These are phyloP conservation scores for Cutaneotrichosporon sp. DNA, from an alignment of 1,284 basidiomycete species.

Conservation along the genomic window DNA sequence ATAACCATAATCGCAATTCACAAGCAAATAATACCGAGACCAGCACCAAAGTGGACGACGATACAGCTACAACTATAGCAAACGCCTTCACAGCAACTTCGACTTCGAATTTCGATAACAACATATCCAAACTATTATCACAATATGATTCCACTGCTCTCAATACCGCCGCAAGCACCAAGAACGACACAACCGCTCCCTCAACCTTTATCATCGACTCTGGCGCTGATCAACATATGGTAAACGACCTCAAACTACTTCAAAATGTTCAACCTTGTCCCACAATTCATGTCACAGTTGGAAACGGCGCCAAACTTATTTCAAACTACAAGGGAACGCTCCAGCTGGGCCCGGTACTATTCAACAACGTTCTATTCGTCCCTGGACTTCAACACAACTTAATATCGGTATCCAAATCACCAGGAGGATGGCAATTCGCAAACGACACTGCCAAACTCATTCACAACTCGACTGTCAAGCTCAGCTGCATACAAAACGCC, in stretches of 20 bases:
- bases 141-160: no score
- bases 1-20: neutral
- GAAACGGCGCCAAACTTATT: neutral
- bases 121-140: no score
- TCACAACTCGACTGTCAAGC: neutral
- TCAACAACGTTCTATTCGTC: neutral
- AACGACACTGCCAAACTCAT: neutral
- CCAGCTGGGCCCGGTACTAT: neutral
- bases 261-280: neutral
- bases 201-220: neutral
- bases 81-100: no score
- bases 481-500: neutral
- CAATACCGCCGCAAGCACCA: no score
- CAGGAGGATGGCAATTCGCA: neutral
- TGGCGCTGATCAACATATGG: neutral
- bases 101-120: no score
- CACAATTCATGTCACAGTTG: neutral
- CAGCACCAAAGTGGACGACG: neutral
- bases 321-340: neutral
- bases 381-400: neutral
- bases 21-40: neutral
- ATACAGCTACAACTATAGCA: conserved; percentile 17
- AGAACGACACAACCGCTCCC: no score
- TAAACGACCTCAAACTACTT: neutral
- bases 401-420: neutral